These are phyloP conservation scores for Symbiotaphrina buchneri DNA, from an alignment of 495 filamentous ascomycete species.

Conservation along the genomic window DNA sequence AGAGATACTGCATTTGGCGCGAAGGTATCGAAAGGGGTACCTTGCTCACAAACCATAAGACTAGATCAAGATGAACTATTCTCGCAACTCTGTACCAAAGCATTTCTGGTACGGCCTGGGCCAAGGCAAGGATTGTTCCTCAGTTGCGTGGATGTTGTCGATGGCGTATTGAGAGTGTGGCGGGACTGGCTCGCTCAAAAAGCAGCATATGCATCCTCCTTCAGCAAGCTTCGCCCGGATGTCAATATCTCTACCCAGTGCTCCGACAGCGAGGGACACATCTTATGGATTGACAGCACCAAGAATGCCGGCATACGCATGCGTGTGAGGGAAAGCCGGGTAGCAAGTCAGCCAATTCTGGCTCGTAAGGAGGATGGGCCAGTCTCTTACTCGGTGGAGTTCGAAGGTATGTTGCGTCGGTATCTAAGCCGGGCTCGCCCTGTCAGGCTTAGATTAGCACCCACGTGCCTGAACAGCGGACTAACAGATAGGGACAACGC, in stretches of 20 bases:
- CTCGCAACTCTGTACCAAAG: slow-evolving; percentile 43
- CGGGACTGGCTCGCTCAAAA: slow-evolving; percentile 40
- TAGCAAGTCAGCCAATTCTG: slow-evolving; percentile 16
- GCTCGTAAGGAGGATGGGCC: slow-evolving; percentile 26
- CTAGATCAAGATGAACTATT: slow-evolving; percentile 48
- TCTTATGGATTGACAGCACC: slow-evolving; percentile 34
- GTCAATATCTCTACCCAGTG: too few species aligned
- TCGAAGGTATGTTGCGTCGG: slow-evolving; percentile 24
- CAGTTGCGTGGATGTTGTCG: slow-evolving; percentile 34
- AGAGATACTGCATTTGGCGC: slow-evolving; percentile 5
- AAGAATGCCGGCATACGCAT: slow-evolving; percentile 34
- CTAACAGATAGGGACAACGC: too few species aligned
- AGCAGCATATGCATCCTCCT: slow-evolving; percentile 5
- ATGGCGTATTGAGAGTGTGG: slow-evolving; percentile 42
- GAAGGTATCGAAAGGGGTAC: slow-evolving; percentile 8
- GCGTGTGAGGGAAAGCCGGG: slow-evolving; percentile 20
- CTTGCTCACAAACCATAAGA: slow-evolving; percentile 31
- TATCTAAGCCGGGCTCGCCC: slow-evolving; percentile 1
- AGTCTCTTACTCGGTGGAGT: slow-evolving; percentile 35
- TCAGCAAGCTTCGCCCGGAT: too few species aligned
- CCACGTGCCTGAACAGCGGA: too few species aligned
- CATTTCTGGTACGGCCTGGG: slow-evolving; percentile 43
- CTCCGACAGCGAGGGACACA: slow-evolving; percentile 7
- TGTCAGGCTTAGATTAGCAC: slow-evolving; percentile 11
- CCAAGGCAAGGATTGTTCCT: slow-evolving; percentile 32